phyloP scores from a whole-genome alignment of 176 grass and related monocot species.

The Oryza australiensis region DNA sequence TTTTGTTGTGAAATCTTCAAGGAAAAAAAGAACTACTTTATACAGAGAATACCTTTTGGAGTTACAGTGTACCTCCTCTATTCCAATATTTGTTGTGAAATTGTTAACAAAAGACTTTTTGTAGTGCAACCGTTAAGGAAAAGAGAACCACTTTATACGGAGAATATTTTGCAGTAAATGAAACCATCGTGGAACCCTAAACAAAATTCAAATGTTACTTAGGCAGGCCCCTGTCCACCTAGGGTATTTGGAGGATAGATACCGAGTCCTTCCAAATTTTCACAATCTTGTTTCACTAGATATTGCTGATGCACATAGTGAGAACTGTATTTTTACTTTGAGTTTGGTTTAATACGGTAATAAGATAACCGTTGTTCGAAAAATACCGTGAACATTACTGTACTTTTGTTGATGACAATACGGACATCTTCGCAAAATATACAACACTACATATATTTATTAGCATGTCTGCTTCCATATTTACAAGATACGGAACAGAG shows the following conservation, averaged over 20 bases:
- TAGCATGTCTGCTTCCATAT: slow-evolving; percentile 12
- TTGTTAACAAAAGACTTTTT: too few relatives aligned
- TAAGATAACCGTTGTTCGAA: neutral
- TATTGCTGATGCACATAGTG: too few relatives aligned
- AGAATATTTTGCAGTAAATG: too few relatives aligned
- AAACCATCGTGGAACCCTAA: neutral
- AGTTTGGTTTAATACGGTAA: neutral
- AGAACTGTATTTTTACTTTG: too few relatives aligned
- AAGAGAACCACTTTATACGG: too few relatives aligned
- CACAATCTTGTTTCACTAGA: neutral
- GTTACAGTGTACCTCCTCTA: too few relatives aligned
- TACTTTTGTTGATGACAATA: neutral
- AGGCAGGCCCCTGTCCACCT: too few relatives aligned
- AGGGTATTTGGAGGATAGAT: too few relatives aligned
- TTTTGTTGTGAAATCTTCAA: too few relatives aligned
- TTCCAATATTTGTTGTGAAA: too few relatives aligned
- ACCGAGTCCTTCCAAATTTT: neutral
- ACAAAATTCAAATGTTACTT: too few relatives aligned
- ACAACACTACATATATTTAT: neutral
- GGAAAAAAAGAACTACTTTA: neutral
- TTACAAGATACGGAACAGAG: slow-evolving; percentile 24
- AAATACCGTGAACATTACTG: neutral
- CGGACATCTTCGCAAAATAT: neutral
- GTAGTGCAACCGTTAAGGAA: too few relatives aligned
- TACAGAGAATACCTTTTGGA: neutral